Conservation (phyloP, 2,329 filamentous ascomycete species). For the Colletotrichum camelliae region DNA sequence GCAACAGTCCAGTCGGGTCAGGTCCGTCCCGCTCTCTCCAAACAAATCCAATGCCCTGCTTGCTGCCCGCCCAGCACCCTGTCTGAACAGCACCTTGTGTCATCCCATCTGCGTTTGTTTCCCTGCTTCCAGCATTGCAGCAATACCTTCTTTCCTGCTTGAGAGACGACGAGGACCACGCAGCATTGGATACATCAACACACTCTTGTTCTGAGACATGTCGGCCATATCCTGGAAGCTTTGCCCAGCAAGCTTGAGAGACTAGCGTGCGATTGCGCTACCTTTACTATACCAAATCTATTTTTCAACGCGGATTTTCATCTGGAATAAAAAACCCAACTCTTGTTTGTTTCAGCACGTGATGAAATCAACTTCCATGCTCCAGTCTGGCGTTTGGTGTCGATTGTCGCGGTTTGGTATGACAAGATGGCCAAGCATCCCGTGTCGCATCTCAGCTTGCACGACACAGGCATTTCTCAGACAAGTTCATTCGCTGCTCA, state of each 20-base stretch:
- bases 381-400: neutral
- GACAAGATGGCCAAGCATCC: neutral
- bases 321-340: neutral
- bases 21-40: neutral
- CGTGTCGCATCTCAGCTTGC: neutral
- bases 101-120: neutral
- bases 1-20: neutral
- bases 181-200: neutral
- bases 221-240: neutral
- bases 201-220: neutral
- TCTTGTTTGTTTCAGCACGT: neutral
- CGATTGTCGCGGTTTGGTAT: neutral
- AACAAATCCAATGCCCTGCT: neutral
- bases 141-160: neutral
- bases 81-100: neutral
- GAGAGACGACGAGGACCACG: neutral
- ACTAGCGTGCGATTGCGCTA: neutral
- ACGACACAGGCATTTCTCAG: neutral
- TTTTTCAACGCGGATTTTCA: neutral
- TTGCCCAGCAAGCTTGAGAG: neutral
- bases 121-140: neutral
- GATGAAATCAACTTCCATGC: neutral
- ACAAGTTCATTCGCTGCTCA: neutral
- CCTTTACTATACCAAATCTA: neutral
- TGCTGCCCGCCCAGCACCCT: neutral